Percentiles rank a stretch among this genome's conserved stretches.
These are phyloP conservation scores for Daldinia sp. DNA, from an alignment of 2,329 filamentous ascomycete species.

Conservation along the genomic window DNA sequence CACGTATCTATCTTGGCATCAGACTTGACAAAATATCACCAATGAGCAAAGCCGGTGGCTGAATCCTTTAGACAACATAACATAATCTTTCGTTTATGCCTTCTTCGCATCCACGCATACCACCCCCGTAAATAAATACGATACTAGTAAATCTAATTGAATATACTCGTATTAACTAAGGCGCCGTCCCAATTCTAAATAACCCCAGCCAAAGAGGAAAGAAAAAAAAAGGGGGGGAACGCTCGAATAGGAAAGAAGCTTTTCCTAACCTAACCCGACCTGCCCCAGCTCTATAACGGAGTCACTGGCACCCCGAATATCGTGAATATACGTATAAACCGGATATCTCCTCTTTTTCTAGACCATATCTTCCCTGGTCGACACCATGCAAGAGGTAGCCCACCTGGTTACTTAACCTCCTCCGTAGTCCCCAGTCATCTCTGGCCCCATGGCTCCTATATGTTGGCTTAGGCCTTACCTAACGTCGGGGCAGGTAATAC, in stretches of 20 bases:
- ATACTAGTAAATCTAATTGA: not conserved
- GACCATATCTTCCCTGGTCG: not conserved
- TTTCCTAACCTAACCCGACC: not conserved
- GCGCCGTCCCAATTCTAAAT: not conserved
- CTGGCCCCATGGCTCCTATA: not conserved
- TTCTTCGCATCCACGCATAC: not conserved
- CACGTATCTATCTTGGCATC: not conserved
- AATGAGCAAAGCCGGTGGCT: not conserved
- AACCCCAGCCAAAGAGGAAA: not conserved
- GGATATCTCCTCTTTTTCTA: not conserved
- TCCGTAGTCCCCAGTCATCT: not conserved
- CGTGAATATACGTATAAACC: not conserved
- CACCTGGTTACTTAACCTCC: not conserved
- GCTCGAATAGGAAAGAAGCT: not conserved
- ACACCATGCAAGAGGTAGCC: not conserved
- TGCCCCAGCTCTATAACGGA: not conserved
- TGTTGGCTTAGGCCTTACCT: conserved; percentile 38
- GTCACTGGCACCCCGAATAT: not conserved
- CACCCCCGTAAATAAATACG: not conserved
- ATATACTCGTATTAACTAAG: not conserved
- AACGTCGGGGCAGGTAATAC: conserved; percentile 56
- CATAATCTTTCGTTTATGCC: not conserved
- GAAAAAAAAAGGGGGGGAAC: not conserved
- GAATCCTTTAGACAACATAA: not conserved
- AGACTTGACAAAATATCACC: too few species aligned